Evolutionary conservation across 2,329 filamentous ascomycete genomes (phyloP).

Genomic region (Pseudopyricularia javanii): DNA sequence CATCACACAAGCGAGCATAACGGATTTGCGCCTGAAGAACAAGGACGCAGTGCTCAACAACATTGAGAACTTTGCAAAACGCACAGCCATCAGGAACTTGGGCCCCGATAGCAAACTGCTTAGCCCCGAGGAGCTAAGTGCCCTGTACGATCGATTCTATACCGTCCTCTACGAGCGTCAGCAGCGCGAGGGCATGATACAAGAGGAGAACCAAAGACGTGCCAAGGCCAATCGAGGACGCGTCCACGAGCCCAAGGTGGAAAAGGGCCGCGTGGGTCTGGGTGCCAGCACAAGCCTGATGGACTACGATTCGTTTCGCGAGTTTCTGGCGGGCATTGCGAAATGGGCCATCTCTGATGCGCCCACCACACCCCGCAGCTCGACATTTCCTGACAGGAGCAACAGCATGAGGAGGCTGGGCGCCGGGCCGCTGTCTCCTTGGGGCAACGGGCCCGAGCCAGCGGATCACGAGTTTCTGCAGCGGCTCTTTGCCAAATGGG

Average conservation of each 20-base stretch:
- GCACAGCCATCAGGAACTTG: slow-evolving; percentile 89
- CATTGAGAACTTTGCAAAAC: slow-evolving; percentile 94
- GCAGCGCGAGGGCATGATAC: slow-evolving; percentile 64
- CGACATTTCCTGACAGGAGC: slow-evolving; percentile 35
- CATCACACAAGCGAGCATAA: slow-evolving; percentile 87
- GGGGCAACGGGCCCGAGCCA: slow-evolving; percentile 50
- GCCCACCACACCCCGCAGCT: slow-evolving; percentile 44
- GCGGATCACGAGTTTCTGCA: slow-evolving; percentile 92
- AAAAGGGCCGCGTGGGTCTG: slow-evolving; percentile 77
- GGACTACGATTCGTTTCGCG: slow-evolving; percentile 94
- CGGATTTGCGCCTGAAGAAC: slow-evolving; percentile 79
- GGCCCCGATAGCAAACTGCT: slow-evolving; percentile 92
- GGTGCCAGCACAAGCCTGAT: slow-evolving; percentile 85
- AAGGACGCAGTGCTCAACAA: slow-evolving; percentile 90
- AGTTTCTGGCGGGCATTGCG: slow-evolving; percentile 80
- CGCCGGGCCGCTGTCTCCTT: slow-evolving; percentile 32
- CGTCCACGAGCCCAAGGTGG: slow-evolving; percentile 30
- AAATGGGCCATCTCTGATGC: slow-evolving; percentile 91
- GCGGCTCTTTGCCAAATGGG: slow-evolving; percentile 80
- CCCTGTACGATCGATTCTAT: slow-evolving; percentile 91
- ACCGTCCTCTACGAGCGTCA: slow-evolving; percentile 83
- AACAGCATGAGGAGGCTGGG: slow-evolving; percentile 40
- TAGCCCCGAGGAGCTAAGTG: slow-evolving; percentile 72
- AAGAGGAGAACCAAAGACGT: slow-evolving; percentile 60
- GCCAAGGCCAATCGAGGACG: slow-evolving; percentile 45